These are phyloP conservation scores for Cornus kousa DNA, from an alignment of 148 eudicot species.

Conservation along the genomic window DNA sequence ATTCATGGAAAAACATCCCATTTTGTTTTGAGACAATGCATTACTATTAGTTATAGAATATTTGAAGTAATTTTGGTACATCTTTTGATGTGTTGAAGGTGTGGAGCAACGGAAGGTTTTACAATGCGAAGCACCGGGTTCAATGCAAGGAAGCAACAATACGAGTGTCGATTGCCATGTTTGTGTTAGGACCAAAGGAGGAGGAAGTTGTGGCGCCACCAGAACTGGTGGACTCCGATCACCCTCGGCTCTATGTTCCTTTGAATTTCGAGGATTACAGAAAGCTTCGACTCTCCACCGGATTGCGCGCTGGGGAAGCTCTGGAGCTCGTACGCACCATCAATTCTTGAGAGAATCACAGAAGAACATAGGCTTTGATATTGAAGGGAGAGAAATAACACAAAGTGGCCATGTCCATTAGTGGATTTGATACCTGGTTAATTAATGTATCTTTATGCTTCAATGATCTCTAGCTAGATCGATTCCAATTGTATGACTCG, in stretches of 20 bases:
- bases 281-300: constrained; percentile 35
- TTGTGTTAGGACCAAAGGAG: constrained; percentile 41
- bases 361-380: background rate
- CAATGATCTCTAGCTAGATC: too few species aligned
- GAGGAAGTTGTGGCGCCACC: constrained; percentile 35
- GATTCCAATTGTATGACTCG: too few species aligned
- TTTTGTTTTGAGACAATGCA: too few species aligned
- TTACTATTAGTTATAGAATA: too few species aligned
- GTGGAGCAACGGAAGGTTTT: constrained; percentile 59
- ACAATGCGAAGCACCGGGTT: constrained; percentile 50
- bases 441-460: too few species aligned
- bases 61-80: background rate
- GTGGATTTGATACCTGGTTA: too few species aligned
- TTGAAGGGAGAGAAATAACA: background rate
- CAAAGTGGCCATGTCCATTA: too few species aligned
- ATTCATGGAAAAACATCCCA: background rate
- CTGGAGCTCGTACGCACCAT: constrained; percentile 29
- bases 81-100: constrained; percentile 13
- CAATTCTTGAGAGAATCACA: background rate
- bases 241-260: constrained; percentile 39
- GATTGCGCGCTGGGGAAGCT: constrained; percentile 43
- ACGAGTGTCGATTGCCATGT: constrained; percentile 48
- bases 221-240: constrained; percentile 30
- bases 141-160: constrained; percentile 40
- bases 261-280: constrained; percentile 39